Evolutionary conservation across 2,329 filamentous ascomycete genomes (phyloP), one percentile per base, ranked within the genome.

Genomic region (Colletotrichum lini): DNA sequence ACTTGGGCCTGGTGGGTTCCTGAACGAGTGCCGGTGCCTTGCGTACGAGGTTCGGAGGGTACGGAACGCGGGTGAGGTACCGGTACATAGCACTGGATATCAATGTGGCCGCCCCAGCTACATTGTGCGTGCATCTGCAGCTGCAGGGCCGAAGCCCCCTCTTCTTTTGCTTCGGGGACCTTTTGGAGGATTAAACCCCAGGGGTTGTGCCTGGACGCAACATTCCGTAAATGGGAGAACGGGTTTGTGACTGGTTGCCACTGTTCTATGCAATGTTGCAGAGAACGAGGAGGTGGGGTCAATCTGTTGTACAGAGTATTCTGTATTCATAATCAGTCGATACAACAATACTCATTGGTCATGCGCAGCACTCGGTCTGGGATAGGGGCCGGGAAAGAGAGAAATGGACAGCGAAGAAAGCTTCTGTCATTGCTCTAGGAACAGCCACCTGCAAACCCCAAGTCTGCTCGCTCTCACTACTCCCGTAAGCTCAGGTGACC

Each of bases 11-110:
- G 45, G 69, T 71, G 69, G 69, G 69, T 68, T 68, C 65, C 58
- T 71, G 58, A 68, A 68, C 53, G 65, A 71, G 58, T 67, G 65
- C 69, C 69, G 69, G 59, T 72, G 65, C 69, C 65, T 68, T 68
- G 65, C 69, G 63, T 69, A 53, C 59, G 65, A 68, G 58, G 69
- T 49, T 47, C 53, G 65, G 65, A 72, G 69, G 45, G 52, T 59
- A 64, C 47, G 68, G 65, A 68, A 71, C 12, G 53, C 50, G 53
- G 42, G 52, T 23, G 18, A 54, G 49, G 69, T 72, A 64, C 47
- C 58, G 42, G 9, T 72, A 72, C 69, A 59, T 63, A 5, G 26
- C 35, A 26, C 30, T 16, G 18, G 23, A 35, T 57, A 9, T 53
- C 35, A 13, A 44, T 16, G 18, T 42, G 47, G 47, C 26, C 26